Conservation (phyloP, 352 stramenopile genomes). For the Elongisporangium senticosum region DNA sequence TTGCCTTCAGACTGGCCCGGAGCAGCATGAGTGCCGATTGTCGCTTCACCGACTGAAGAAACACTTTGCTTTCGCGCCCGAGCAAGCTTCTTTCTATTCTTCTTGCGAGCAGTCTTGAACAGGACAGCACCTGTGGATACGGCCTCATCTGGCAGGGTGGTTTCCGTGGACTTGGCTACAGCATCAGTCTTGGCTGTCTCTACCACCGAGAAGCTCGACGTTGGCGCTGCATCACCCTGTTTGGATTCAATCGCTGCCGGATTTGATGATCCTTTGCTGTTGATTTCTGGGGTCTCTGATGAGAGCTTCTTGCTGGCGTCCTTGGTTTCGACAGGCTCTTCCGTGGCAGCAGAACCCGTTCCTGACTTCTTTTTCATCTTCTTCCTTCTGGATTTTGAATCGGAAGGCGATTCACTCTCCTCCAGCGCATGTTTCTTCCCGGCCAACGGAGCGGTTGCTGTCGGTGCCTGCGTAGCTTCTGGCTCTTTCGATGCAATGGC, state of each 20-base stretch:
- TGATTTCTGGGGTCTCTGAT: neutral
- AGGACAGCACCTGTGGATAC: neutral
- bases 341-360: neutral
- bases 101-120: neutral
- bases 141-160: neutral
- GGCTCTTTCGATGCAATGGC: neutral
- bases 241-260: neutral
- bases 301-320: neutral
- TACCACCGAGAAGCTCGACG: neutral
- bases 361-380: neutral
- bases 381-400: neutral
- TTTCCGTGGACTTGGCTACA: neutral
- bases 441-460: neutral
- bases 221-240: neutral
- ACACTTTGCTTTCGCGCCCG: neutral
- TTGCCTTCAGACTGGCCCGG: neutral
- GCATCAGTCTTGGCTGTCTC: neutral
- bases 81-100: slow-evolving; percentile 1
- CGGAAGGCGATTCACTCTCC: neutral
- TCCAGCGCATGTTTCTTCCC: neutral
- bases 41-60: neutral
- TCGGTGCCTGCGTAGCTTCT: neutral
- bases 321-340: neutral
- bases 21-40: neutral
- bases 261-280: neutral